Evolutionary conservation across 768 basidiomycete species (phyloP), one percentile per base, ranked within the genome.

Genomic region (Auricularia auricula-judae): DNA sequence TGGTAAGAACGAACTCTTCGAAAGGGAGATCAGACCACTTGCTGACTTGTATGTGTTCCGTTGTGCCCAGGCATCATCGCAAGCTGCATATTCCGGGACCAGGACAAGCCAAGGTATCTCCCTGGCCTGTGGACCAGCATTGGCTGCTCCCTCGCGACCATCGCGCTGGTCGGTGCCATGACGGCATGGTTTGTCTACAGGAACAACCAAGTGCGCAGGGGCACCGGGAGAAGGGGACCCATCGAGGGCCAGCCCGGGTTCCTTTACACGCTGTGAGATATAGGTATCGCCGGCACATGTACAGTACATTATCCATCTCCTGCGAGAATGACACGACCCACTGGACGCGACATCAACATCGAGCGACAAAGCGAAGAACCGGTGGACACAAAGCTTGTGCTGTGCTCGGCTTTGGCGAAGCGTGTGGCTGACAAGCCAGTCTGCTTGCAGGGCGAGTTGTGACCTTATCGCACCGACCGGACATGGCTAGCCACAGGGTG

Each of bases 231-330:
- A n/a, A 42, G 39, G 39, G 39, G 39, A 0, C 60, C 61, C 14
- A 36, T 70, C 36, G 70, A 71, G 62, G 68, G 67, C 35, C 61
- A 59, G 29, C 36, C 63, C 8, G 18, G 12, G 5, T 71, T 71
- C 68, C 63, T 63, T 42, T 71, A 70, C 65, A 68, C 70, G 2
- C 23, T 70, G 29, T 71, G 56, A 66, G 12, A 36, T 36, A 18
- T 18, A 51, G 47, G 47, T 10, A 51, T 4, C 11, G 18, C 11
- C 14, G 47, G 47, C 47, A 51, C 16, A 12, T 51, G 47, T 51
- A 51, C 18, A 51, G 5, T 51, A 51, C 47, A 4, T 16, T 12
- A 44, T 44, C 1, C 43, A 18, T 11, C 10, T 44, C 43, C 29
- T 29, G 29, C 29, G 29, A 29, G 29, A 29, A 29, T 29, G 29